These are phyloP conservation scores for Larix kaempferi DNA, from an alignment of 75 land plant genomes.

Conservation along the genomic window DNA sequence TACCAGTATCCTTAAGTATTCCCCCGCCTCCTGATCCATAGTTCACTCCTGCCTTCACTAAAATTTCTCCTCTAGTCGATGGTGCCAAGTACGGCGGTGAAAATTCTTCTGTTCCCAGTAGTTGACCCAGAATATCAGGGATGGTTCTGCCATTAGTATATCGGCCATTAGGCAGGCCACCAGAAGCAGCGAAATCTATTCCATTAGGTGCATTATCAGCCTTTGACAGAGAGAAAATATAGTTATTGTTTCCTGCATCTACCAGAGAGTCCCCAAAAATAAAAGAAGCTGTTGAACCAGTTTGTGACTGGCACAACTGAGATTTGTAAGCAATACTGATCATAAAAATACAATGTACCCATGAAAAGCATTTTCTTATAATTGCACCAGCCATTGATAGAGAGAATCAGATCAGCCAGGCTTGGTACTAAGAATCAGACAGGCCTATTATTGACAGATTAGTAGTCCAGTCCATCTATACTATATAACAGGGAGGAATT, in stretches of 20 bases:
- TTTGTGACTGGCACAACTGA: no score
- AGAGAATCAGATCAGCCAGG: no score
- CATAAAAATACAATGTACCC: no score
- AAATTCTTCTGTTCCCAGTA: slow-evolving; percentile 40
- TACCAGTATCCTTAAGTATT: slow-evolving; percentile 68
- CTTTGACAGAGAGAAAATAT: slow-evolving; percentile 1
- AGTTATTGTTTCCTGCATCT: slow-evolving; percentile 26
- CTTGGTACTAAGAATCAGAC: no score
- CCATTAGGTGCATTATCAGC: slow-evolving; percentile 21
- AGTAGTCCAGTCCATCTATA: no score
- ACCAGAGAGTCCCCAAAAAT: slow-evolving; percentile 27
- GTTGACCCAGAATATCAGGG: slow-evolving; percentile 32
- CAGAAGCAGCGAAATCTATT: slow-evolving; percentile 18
- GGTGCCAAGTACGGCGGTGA: slow-evolving; percentile 34
- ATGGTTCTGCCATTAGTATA: slow-evolving; percentile 37
- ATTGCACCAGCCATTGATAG: no score
- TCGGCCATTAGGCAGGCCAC: slow-evolving; percentile 22
- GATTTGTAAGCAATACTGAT: no score
- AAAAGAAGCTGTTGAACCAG: slow-evolving; percentile 10
- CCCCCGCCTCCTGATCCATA: slow-evolving; percentile 89
- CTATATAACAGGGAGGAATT: no score
- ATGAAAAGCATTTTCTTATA: no score
- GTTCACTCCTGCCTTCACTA: slow-evolving; percentile 55
- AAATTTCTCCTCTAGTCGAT: slow-evolving; percentile 19
- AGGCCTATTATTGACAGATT: no score